Evolutionary conservation across 306 rosid genomes (phyloP), one percentile per base, ranked within the genome.

Genomic region (Luffa acutangula): DNA sequence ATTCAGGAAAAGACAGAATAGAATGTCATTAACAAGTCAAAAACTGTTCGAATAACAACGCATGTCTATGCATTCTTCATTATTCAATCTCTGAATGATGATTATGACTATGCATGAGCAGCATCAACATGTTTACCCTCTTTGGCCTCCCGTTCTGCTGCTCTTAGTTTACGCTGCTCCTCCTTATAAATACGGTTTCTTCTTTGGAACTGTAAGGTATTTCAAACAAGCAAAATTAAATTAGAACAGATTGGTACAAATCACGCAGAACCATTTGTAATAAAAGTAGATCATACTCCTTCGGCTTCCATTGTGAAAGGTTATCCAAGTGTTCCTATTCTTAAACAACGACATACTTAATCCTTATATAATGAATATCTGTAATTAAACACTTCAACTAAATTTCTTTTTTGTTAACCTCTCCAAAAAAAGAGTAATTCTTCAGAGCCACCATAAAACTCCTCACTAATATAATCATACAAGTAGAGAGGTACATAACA

Each of bases 161-260:
- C 93, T 76, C 97, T 89, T 71, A 96, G 56, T 80, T 96, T 90
- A 73, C 99, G 97, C 84, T 93, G 96, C 87, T 96, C 98, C 87
- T 96, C 99, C 92, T 91, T 91, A 82, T 91, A 96, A 77, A 96
- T 85, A 51, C 99, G 91, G 83, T 96, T 96, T 80, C 99, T 88
- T 75, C 99, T 88, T 87, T 84, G 93, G 83, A 90, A 95, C 99
- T 87, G 86, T 42, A 65, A 53, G 71, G 20, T 34, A 41, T 31
- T 21, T n/a, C 79, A 56, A 56, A 39, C 79, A 56, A 39, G 36
- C 49, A 21, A 52, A 51, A 18, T 37, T 37, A 20, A 20, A 54
- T 76, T 56, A 56, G 33, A 34, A 33, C 60, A 18, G 13, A 13
- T 72, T 11, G 17, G 9, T 9, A 12, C 8, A 70, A 43, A 70